Evolutionary conservation across 768 basidiomycete species (phyloP), one percentile per base, ranked within the genome.

Genomic region (Leccinum aurantiacum): DNA sequence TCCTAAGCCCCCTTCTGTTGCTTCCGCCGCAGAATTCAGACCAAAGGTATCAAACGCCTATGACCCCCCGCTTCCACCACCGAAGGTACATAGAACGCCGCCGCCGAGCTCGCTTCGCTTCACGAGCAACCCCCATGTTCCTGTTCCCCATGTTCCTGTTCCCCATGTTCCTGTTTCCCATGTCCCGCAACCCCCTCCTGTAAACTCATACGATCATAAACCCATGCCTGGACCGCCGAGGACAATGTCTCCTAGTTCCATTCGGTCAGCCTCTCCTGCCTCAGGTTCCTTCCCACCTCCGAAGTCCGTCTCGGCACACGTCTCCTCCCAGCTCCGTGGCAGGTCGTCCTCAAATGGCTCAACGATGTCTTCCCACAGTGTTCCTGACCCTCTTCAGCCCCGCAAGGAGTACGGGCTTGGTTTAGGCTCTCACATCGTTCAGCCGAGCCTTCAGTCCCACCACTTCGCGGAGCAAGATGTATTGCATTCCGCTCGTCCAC

Each of bases 41-140:
- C 87, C 87, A 24, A 89, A 85, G 74, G 72, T 84, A 35, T 78
- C 77, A 14, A 89, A 90, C 63, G 90, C 89, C 2, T 91, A 90
- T 65, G 90, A 91, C 65, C 90, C 90, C 3, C 89, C 90, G 33
- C 82, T 91, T 59, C 83, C 83, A 41, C 79, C 85, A 1, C 72
- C 77, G 17, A 81, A 76, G 59, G 72, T 73, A 52, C 64, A 65
- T 33, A 69, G 70, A 44, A 63, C 67, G 7, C 29, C 60, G 4
- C 75, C 73, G 19, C 70, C 70, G 19, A 65, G 49, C 17, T 66
- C 68, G 24, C 27, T 71, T 24, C 74, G 69, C 49, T 65, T 69
- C 48, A 49, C 44, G n/a, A 25, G 61, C 47, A 65, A 60, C 37
- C 25, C 65, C 11, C 69, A 66, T n/a, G 60, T 59, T 24, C 29